A percentile compares a stretch with the other conserved stretches of the same genome.
These are phyloP conservation scores for Coniophora puteana DNA, from an alignment of 1,284 basidiomycete genomes.

Conservation along the genomic window DNA sequence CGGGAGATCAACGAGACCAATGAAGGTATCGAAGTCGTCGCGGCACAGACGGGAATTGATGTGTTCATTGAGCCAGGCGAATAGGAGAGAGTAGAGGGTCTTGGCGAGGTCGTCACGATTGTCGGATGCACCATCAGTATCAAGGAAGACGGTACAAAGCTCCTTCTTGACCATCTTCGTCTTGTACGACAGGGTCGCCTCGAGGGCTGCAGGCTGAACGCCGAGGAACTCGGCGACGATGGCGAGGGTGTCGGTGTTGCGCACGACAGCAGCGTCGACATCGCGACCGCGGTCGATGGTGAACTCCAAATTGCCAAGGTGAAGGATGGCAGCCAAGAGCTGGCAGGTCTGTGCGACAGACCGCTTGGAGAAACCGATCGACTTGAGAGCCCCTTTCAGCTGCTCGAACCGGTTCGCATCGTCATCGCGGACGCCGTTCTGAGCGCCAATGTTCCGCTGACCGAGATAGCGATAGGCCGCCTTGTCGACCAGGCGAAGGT, in stretches of 20 bases:
- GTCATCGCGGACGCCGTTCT: conserved; percentile 55
- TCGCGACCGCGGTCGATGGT: conserved; percentile 78
- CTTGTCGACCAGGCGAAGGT: conserved; percentile 81
- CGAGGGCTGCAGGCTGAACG: conserved; percentile 71
- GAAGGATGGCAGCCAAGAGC: conserved; percentile 90
- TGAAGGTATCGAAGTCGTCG: conserved; percentile 88
- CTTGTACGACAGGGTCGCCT: conserved; percentile 87
- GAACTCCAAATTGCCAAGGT: conserved; percentile 95
- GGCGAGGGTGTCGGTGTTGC: conserved; percentile 75
- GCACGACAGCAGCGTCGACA: conserved; percentile 85
- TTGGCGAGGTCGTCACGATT: conserved; percentile 94
- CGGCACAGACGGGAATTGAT: conserved; percentile 93
- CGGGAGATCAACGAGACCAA: conserved; percentile 94
- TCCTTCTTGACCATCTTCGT: conserved; percentile 93
- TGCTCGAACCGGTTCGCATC: conserved; percentile 85
- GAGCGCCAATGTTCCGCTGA: conserved; percentile 42
- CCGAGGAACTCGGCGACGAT: conserved; percentile 92
- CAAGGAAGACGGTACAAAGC: conserved; percentile 93
- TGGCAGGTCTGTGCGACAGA: conserved; percentile 95
- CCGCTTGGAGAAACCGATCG: conserved; percentile 88
- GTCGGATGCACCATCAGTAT: conserved; percentile 88
- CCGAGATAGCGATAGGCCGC: conserved; percentile 83
- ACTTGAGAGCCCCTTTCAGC: conserved; percentile 91
- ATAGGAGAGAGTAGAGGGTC: conserved; percentile 90
- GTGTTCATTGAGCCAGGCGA: conserved; percentile 95